Evolutionary conservation across 306 rosid species (phyloP), one percentile per base, ranked within the genome.

Genomic region (Vicia faba): DNA sequence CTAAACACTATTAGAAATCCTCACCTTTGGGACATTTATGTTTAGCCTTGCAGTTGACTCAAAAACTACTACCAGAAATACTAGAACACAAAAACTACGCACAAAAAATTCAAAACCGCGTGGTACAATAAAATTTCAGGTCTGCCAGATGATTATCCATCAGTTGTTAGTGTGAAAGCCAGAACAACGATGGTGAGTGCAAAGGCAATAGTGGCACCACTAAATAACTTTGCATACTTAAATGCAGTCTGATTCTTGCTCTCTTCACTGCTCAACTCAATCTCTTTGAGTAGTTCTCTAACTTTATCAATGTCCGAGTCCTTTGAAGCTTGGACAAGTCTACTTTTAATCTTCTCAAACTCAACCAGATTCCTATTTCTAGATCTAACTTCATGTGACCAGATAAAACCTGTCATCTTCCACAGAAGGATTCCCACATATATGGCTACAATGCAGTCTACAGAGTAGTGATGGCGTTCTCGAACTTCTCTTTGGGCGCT

Each of bases 401-500:
- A 92, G 69, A 89, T 68, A 76, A 86, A 84, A 28, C 91, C 87
- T n/a, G 95, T 88, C 87, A 86, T 79, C 83, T 88, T 93, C 98
- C 98, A 93, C 38, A 93, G 69, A 33, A 93, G 96, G 68, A 93
- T 80, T 39, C 98, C 98, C 2, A 86, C 95, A 56, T 93, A 93
- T 39, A 89, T 88, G 73, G 98, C 98, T 14, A 89, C 89, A 31
- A 93, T 58, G 73, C 88, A 82, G 65, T 93, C 98, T 1, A 83
- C 98, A 33, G 74, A 54, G 83, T 93, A 89, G 79, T 93, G 98
- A 77, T 93, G 84, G 26, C 93, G 95, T 43, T 93, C 98, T 51
- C 97, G 86, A 61, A 93, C 78, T 85, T 93, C 98, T 67, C 98
- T 86, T 75, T 93, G 98, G 33, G 97, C 86, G 59, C 97, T 84